Conservation (phyloP, 371 early-diverging fungal genomes). For the Circinella minor region DNA sequence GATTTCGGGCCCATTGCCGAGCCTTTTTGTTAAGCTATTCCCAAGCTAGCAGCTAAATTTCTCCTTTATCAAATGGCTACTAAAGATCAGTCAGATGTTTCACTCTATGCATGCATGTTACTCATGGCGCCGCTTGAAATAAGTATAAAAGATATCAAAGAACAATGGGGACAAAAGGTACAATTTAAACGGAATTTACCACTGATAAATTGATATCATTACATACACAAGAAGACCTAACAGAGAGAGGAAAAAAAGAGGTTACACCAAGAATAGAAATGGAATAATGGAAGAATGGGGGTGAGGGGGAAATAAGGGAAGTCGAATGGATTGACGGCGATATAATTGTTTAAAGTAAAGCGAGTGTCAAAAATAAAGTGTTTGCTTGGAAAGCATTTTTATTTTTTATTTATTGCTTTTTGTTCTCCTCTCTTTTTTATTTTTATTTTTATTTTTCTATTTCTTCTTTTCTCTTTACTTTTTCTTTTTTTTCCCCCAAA, state of each 20-base stretch:
- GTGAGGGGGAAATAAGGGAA: not conserved
- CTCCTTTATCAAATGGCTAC: too few relatives aligned
- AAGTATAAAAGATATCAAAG: too few relatives aligned
- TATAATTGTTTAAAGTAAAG: slow-evolving; percentile 5
- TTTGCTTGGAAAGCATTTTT: not conserved
- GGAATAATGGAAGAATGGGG: too few relatives aligned
- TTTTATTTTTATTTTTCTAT: too few relatives aligned
- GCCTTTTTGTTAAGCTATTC: not conserved
- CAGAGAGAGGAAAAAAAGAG: too few relatives aligned
- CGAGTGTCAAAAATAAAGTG: not conserved
- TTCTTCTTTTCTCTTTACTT: slow-evolving; percentile 1
- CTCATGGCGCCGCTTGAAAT: not conserved
- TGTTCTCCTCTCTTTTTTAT: slow-evolving; percentile 5
- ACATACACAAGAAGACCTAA: too few relatives aligned
- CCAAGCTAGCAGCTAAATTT: too few relatives aligned
- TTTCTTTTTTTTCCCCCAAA: slow-evolving; percentile 3
- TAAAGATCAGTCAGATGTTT: not conserved
- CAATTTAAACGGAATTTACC: too few relatives aligned
- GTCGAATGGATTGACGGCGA: not conserved
- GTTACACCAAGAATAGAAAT: too few relatives aligned
- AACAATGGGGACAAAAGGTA: too few relatives aligned
- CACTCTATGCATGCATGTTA: not conserved
- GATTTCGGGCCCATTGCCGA: not conserved
- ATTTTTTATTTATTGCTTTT: not conserved
- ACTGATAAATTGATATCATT: too few relatives aligned